Evolutionary conservation across 371 early-diverging fungal genomes (phyloP).

Genomic region (Saksenaea oblongispora): DNA sequence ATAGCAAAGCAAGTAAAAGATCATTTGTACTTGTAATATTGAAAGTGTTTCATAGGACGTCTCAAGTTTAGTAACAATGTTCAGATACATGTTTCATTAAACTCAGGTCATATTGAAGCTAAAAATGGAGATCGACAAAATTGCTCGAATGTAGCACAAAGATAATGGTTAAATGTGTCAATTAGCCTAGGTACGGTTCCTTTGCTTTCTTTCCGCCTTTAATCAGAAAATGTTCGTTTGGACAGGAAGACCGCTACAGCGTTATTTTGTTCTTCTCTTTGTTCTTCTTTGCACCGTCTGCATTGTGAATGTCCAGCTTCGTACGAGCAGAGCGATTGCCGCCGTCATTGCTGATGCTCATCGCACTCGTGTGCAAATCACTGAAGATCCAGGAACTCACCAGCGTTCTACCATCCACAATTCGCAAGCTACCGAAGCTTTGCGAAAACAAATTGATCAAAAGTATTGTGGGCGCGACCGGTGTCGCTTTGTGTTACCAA

Average conservation of each 20-base stretch:
- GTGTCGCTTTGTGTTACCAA: conserved; percentile 35
- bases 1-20: too few species aligned
- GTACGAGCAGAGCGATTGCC: background rate
- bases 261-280: conserved; percentile 16
- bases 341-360: background rate
- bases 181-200: background rate
- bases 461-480: conserved; percentile 32
- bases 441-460: conserved; percentile 28
- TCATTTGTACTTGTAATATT: too few species aligned
- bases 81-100: background rate
- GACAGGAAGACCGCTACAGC: conserved; percentile 15
- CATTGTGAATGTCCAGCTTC: conserved; percentile 17
- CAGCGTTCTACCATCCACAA: conserved; percentile 9
- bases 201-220: conserved; percentile 3
- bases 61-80: background rate
- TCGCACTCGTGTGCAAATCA: conserved; percentile 10
- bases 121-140: conserved; percentile 1
- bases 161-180: background rate
- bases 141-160: background rate
- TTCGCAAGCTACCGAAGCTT: conserved; percentile 3
- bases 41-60: too few species aligned
- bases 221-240: conserved; percentile 17
- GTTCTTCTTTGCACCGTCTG: conserved; percentile 20
- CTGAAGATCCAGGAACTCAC: background rate
- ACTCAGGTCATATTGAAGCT: background rate